These are phyloP conservation scores for Peronospora belbahrii DNA, from an alignment of 352 stramenopile species.

Conservation along the genomic window DNA sequence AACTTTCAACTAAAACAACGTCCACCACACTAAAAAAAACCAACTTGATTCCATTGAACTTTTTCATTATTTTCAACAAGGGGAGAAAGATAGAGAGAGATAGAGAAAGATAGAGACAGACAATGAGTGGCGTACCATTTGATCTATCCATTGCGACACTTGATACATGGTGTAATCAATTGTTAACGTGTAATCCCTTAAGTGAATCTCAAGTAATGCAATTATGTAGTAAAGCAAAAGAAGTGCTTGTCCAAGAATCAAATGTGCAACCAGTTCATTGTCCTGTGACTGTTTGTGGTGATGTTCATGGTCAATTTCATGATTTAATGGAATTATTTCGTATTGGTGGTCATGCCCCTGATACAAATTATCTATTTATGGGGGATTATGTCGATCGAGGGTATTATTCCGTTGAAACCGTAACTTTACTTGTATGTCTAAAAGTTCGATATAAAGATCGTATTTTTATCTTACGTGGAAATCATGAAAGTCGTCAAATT, in stretches of 20 bases:
- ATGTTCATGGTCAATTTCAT: constrained; percentile 98
- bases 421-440: constrained; percentile 75
- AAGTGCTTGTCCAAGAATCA: constrained; percentile 95
- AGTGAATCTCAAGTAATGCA: constrained; percentile 93
- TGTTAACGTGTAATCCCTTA: constrained; percentile 90
- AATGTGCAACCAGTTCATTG: constrained; percentile 95
- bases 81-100: too few relatives aligned
- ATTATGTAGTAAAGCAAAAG: constrained; percentile 92
- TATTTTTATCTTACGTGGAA: constrained; percentile 74
- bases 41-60: too few relatives aligned
- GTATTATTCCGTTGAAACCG: constrained; percentile 82
- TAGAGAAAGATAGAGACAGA: too few relatives aligned
- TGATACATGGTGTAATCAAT: constrained; percentile 92
- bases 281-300: constrained; percentile 96
- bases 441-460: constrained; percentile 86
- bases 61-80: too few relatives aligned
- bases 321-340: constrained; percentile 96
- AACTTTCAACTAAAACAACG: too few relatives aligned
- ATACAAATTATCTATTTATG: constrained; percentile 75
- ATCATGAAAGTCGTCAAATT: constrained; percentile 49
- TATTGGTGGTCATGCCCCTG: constrained; percentile 82
- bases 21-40: too few relatives aligned
- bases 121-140: too few relatives aligned
- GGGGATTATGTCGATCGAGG: constrained; percentile 85
- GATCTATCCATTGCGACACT: constrained; percentile 84